A percentile compares a stretch with the other conserved stretches of the same genome.
Conservation (phyloP, 2,329 filamentous ascomycete species). For the Penicillium rolfsii region DNA sequence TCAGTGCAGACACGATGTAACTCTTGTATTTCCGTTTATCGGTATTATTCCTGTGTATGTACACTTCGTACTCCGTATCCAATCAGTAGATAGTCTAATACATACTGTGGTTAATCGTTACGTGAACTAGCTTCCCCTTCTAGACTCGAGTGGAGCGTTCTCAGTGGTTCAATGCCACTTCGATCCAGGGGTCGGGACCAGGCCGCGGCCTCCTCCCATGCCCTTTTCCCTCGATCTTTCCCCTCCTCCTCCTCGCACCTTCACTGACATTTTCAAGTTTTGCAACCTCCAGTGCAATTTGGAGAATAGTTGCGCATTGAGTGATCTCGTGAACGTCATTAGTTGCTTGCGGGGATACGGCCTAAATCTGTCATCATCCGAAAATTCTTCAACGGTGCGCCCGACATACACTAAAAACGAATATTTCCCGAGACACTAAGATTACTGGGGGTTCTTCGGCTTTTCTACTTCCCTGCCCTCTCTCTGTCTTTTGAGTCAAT, state of each 20-base stretch:
- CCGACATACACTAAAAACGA: constrained; percentile 23
- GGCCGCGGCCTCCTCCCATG: constrained; percentile 4
- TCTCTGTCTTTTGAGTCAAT: neutral
- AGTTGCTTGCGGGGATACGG: neutral
- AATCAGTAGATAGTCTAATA: neutral
- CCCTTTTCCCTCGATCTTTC: constrained; percentile 10
- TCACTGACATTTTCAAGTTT: neutral
- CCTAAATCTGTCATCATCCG: constrained; percentile 7
- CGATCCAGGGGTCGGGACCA: constrained; percentile 29
- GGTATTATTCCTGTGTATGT: neutral
- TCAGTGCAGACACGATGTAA: neutral
- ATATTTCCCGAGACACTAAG: constrained; percentile 29
- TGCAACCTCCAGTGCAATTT: neutral
- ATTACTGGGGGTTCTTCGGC: neutral
- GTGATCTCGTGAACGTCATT: constrained; percentile 5
- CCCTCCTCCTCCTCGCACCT: constrained; percentile 2
- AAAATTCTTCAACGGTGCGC: constrained; percentile 16
- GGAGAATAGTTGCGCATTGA: constrained; percentile 10
- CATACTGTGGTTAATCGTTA: constrained; percentile 16
- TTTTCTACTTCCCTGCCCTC: constrained; percentile 1
- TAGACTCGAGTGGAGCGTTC: constrained; percentile 30
- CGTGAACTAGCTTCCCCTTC: constrained; percentile 24
- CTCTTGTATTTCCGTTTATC: neutral
- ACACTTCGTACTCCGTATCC: neutral
- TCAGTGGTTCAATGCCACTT: constrained; percentile 25